phyloP scores from a whole-genome alignment of 768 basidiomycete genomes.

The Megacollybia marginata region DNA sequence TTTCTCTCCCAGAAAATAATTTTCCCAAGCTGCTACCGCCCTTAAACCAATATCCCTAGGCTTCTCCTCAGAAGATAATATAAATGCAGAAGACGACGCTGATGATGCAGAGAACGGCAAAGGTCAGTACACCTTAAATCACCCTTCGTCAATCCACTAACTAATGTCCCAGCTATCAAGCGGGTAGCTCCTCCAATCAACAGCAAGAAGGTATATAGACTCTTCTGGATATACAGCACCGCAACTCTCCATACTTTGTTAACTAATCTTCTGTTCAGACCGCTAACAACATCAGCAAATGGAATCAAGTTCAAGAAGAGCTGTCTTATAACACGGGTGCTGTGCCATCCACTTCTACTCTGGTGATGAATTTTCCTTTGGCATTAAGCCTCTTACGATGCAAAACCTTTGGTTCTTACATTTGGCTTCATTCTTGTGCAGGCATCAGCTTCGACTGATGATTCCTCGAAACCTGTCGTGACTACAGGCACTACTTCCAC shows the following conservation, averaged over 20 bases:
- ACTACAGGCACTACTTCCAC: too few relatives aligned
- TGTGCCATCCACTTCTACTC: slow-evolving; percentile 16
- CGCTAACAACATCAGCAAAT: slow-evolving; percentile 88
- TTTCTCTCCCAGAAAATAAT: slow-evolving; percentile 4
- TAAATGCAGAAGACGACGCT: slow-evolving; percentile 31
- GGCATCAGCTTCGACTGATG: slow-evolving; percentile 15
- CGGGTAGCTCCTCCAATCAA: slow-evolving; percentile 78
- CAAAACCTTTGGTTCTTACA: slow-evolving; percentile 16
- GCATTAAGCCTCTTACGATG: slow-evolving; percentile 14
- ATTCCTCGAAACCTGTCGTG: slow-evolving; percentile 2
- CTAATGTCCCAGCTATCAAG: slow-evolving; percentile 41
- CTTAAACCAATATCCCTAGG: slow-evolving; percentile 41
- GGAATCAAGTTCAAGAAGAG: slow-evolving; percentile 94
- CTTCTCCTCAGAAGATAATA: slow-evolving; percentile 63
- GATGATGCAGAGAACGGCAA: slow-evolving; percentile 36
- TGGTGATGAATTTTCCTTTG: slow-evolving; percentile 26
- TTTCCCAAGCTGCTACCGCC: slow-evolving; percentile 13
- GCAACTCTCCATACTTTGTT: slow-evolving; percentile 2
- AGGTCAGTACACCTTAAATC: slow-evolving; percentile 31
- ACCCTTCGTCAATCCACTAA: not conserved
- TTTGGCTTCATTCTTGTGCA: slow-evolving; percentile 17
- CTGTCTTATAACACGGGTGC: slow-evolving; percentile 42
- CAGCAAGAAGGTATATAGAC: slow-evolving; percentile 64
- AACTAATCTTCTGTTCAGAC: slow-evolving; percentile 39
- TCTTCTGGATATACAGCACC: slow-evolving; percentile 2